Percentiles rank a stretch among this genome's conserved stretches.
Evolutionary conservation across 2,329 filamentous ascomycete genomes (phyloP).

Genomic region (Microdochium nivale): DNA sequence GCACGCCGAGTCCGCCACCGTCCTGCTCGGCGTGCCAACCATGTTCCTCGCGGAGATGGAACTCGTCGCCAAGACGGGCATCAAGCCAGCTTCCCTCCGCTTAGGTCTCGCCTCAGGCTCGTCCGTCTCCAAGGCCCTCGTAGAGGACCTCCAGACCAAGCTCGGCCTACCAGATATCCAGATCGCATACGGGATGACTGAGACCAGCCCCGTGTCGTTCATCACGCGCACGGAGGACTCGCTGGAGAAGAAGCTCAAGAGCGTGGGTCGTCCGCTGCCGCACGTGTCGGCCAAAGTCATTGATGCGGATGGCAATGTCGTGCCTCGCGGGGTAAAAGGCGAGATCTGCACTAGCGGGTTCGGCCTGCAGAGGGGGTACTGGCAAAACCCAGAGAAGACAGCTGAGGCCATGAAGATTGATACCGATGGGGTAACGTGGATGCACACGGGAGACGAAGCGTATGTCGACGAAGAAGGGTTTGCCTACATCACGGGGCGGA

Average conservation of each 20-base stretch:
- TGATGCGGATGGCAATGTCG: slow-evolving; percentile 39
- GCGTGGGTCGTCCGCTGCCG: slow-evolving; percentile 53
- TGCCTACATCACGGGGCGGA: slow-evolving; percentile 52
- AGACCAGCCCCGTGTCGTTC: slow-evolving; percentile 48
- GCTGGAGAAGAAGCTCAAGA: slow-evolving; percentile 52
- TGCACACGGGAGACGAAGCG: slow-evolving; percentile 46
- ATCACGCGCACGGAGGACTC: slow-evolving; percentile 63
- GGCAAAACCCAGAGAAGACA: slow-evolving; percentile 36
- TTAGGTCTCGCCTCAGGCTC: slow-evolving; percentile 62
- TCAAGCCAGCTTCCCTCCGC: slow-evolving; percentile 31
- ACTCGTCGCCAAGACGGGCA: slow-evolving; percentile 32
- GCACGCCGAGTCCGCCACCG: slow-evolving; percentile 41
- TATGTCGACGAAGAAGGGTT: slow-evolving; percentile 35
- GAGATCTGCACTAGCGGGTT: slow-evolving; percentile 61
- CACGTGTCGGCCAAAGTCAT: slow-evolving; percentile 56
- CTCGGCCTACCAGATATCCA: slow-evolving; percentile 54
- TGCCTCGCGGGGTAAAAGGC: slow-evolving; percentile 46
- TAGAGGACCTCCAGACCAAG: slow-evolving; percentile 50
- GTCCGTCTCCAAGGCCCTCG: slow-evolving; percentile 53
- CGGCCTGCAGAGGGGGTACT: slow-evolving; percentile 51
- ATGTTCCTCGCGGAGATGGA: slow-evolving; percentile 64
- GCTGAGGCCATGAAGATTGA: slow-evolving; percentile 15
- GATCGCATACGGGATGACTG: slow-evolving; percentile 55
- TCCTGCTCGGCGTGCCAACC: slow-evolving; percentile 46
- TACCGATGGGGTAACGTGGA: slow-evolving; percentile 36